Conservation (phyloP, 352 stramenopile genomes). For the Globisporangium cederbergense region DNA sequence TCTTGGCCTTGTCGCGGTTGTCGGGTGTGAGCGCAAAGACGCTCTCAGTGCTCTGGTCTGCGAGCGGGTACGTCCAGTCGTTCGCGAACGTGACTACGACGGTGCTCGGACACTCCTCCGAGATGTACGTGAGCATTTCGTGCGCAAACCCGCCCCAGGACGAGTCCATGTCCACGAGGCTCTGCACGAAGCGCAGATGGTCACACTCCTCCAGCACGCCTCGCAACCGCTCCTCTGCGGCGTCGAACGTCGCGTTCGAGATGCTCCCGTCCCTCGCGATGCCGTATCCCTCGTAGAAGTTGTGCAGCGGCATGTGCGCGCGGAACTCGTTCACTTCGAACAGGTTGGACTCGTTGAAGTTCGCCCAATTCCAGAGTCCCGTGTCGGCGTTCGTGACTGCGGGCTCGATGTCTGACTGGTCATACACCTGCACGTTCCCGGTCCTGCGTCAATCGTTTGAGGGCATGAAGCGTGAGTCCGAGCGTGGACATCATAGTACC, state of each 20-base stretch:
- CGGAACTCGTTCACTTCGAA: conserved; percentile 76
- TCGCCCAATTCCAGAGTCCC: conserved; percentile 60
- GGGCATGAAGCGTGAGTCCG: neutral
- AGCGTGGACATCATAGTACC: neutral
- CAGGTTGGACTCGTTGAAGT: conserved; percentile 48
- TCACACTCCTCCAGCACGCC: conserved; percentile 65
- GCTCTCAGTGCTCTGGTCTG: conserved; percentile 38
- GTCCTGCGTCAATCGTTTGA: conserved; percentile 25
- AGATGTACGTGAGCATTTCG: conserved; percentile 68
- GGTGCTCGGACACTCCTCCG: conserved; percentile 63
- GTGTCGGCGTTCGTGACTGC: conserved; percentile 13
- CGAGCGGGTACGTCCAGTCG: conserved; percentile 68
- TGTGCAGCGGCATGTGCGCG: conserved; percentile 74
- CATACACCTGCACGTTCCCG: conserved; percentile 61
- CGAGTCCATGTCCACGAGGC: conserved; percentile 79
- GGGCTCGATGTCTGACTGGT: conserved; percentile 31
- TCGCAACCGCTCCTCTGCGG: conserved; percentile 57
- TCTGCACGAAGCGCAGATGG: conserved; percentile 56
- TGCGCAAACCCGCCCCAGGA: conserved; percentile 69
- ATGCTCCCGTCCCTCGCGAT: conserved; percentile 51
- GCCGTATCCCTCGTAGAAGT: conserved; percentile 69
- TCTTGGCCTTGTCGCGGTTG: conserved; percentile 54
- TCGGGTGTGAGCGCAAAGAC: conserved; percentile 33
- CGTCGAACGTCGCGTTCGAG: conserved; percentile 49
- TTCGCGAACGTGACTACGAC: conserved; percentile 60